These are phyloP conservation scores for Rosa rugosa DNA, from an alignment of 306 rosid species.

Conservation along the genomic window DNA sequence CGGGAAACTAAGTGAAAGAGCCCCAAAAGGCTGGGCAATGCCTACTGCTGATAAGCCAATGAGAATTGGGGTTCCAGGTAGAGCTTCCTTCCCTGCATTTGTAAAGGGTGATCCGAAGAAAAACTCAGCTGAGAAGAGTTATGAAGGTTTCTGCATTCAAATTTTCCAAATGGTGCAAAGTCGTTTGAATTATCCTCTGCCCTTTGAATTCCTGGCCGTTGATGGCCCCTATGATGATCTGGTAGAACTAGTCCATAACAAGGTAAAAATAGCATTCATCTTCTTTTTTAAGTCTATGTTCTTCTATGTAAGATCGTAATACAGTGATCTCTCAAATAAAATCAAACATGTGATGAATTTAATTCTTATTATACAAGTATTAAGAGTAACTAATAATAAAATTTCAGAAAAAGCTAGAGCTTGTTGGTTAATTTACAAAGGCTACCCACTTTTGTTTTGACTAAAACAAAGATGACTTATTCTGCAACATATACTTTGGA, in stretches of 20 bases:
- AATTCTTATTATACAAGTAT: background rate
- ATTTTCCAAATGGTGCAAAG: slow-evolving; percentile 30
- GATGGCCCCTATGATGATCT: slow-evolving; percentile 42
- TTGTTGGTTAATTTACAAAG: background rate
- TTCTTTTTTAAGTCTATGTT: too few species aligned
- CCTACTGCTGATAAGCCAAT: slow-evolving; percentile 45
- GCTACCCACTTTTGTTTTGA: background rate
- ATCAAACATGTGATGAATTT: too few species aligned
- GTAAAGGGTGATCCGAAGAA: too few species aligned
- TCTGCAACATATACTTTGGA: too few species aligned
- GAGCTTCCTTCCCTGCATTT: slow-evolving; percentile 51
- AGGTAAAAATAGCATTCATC: slow-evolving; percentile 38
- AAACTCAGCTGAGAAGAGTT: too few species aligned
- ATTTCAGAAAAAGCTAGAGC: too few species aligned
- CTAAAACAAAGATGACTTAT: too few species aligned
- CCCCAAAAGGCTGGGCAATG: slow-evolving; percentile 64
- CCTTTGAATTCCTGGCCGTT: slow-evolving; percentile 31
- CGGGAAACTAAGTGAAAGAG: slow-evolving; percentile 26
- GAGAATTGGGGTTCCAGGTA: slow-evolving; percentile 68
- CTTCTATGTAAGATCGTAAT: too few species aligned
- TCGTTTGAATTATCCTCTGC: slow-evolving; percentile 48
- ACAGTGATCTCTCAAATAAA: too few species aligned
- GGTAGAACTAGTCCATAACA: slow-evolving; percentile 48
- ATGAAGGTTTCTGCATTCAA: slow-evolving; percentile 70
- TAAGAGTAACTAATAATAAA: too few species aligned